A percentile compares a stretch with the other conserved stretches of the same genome.
These are phyloP conservation scores for Aspergillus kassunensis DNA, from an alignment of 495 filamentous ascomycete species.

Conservation along the genomic window DNA sequence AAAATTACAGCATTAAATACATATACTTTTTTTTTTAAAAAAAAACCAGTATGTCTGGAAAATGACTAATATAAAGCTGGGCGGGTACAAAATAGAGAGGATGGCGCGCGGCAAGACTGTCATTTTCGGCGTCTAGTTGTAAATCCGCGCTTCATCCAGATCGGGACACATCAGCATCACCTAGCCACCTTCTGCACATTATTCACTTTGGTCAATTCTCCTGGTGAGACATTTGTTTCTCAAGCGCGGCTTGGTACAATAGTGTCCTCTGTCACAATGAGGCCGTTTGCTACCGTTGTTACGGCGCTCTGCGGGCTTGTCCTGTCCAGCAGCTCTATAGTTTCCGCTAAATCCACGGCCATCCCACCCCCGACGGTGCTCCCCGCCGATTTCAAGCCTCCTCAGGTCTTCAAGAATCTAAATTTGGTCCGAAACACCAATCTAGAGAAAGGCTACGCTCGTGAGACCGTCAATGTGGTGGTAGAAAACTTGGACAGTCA, in stretches of 20 bases:
- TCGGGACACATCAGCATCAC: constrained; percentile 48
- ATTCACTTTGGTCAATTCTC: constrained; percentile 16
- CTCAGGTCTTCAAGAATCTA: constrained; percentile 84
- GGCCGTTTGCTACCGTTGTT: constrained; percentile 36
- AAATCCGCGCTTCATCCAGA: constrained; percentile 10
- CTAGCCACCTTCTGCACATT: background rate
- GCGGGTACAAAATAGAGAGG: too few relatives aligned
- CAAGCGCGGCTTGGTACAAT: constrained; percentile 22
- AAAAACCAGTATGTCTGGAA: too few relatives aligned
- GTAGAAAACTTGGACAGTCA: constrained; percentile 80
- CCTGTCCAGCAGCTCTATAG: constrained; percentile 28
- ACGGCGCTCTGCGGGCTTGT: constrained; percentile 39
- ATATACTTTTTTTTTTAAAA: too few relatives aligned
- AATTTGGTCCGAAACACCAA: constrained; percentile 89
- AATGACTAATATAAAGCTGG: too few relatives aligned
- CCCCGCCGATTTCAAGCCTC: constrained; percentile 73
- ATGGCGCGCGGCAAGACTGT: too few relatives aligned
- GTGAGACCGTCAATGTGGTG: constrained; percentile 87
- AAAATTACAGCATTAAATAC: too few relatives aligned
- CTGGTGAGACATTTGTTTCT: constrained; percentile 27
- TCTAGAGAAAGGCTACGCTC: constrained; percentile 83
- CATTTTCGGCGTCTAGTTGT: background rate
- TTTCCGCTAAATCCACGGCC: constrained; percentile 34
- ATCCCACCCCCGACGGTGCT: constrained; percentile 44
- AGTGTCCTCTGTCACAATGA: constrained; percentile 33